Base-by-base conservation (phyloP, 2,329 filamentous ascomycete genomes). In the Epichloe coenophiala region DNA sequence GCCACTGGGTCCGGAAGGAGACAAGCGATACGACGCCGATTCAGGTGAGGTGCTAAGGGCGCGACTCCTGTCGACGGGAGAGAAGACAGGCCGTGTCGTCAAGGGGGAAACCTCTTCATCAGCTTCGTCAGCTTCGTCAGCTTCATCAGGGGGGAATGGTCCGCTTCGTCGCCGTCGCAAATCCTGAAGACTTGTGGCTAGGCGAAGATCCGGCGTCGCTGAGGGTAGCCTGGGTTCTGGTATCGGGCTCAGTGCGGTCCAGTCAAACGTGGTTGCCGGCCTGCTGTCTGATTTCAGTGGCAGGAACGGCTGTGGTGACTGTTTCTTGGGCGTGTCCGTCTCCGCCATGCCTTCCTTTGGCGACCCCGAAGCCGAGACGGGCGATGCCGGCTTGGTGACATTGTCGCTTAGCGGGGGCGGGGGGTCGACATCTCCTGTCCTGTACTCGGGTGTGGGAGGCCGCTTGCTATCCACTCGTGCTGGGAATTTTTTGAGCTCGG, bases 361-460 rank as follows among this genome's bases (percentile, higher is more conserved):
- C 11, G 68, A 64, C 40, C 70, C 68, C 2, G 70, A 66, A 3
- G 72, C 74, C 3, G 71, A 66, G 11, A 68, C 69, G 6, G 72
- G 72, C 7, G 73, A 75, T 2, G 68, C 60, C 4, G 72, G 72
- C 2, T 71, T 71, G 23, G 67, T 61, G 45, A 69, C 61, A 3
- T 60, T 61, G 27, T 68, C 64, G 39, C 66, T 52, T 6, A 63
- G 58, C 3, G 66, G 62, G 13, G 64, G 65, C 53, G 50, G 47
- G 19, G 51, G 49, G 19, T 65, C 65, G 48, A 67, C 59, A 51
- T 75, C 71, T 42, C 69, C 65, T 19, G 67, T 66, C 39, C 68
- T 68, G 51, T 76, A 75, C 43, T 76, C 73, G 15, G 74, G 73
- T 2, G 73, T 76, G 1, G 73, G 73, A 9, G 71, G 70, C 2